phyloP scores from a whole-genome alignment of 495 filamentous ascomycete species.

The Podospora tetraspora region DNA sequence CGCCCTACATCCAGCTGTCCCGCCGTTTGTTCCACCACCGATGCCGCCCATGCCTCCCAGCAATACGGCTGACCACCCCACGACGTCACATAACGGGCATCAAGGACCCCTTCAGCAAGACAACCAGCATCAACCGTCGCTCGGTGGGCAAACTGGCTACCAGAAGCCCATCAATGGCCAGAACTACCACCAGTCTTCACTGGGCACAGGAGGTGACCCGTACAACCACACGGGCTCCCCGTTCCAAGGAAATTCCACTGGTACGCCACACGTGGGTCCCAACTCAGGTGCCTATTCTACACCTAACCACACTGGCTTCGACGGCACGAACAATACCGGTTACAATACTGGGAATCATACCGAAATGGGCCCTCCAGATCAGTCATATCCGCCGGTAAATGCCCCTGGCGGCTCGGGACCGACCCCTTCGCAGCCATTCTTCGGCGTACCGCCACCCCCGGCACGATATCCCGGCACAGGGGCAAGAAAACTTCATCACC shows the following conservation, averaged over 20 bases:
- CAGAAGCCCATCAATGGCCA: neutral
- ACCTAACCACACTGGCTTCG: neutral
- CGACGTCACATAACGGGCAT: neutral
- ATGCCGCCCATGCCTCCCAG: conserved; percentile 1
- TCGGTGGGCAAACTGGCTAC: conserved; percentile 1
- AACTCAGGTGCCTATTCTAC: neutral
- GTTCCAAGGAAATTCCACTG: neutral
- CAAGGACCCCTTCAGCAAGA: neutral
- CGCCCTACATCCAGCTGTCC: no score
- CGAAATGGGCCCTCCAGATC: neutral
- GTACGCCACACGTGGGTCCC: neutral
- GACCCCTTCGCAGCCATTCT: neutral
- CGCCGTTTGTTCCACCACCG: no score
- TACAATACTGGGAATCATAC: conserved; percentile 2
- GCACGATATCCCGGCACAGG: neutral
- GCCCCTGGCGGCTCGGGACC: neutral
- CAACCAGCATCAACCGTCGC: conserved; percentile 5
- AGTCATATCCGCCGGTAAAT: neutral
- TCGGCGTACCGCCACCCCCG: neutral
- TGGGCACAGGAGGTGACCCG: neutral
- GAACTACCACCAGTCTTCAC: neutral
- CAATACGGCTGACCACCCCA: neutral
- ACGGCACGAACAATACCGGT: conserved; percentile 1
- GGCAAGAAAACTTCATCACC: conserved; percentile 17
- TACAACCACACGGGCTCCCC: conserved; percentile 1